A percentile compares a stretch with the other conserved stretches of the same genome.
These are phyloP conservation scores for Cadophora luteo-olivacea DNA, from an alignment of 2,329 filamentous ascomycete genomes.

Conservation along the genomic window DNA sequence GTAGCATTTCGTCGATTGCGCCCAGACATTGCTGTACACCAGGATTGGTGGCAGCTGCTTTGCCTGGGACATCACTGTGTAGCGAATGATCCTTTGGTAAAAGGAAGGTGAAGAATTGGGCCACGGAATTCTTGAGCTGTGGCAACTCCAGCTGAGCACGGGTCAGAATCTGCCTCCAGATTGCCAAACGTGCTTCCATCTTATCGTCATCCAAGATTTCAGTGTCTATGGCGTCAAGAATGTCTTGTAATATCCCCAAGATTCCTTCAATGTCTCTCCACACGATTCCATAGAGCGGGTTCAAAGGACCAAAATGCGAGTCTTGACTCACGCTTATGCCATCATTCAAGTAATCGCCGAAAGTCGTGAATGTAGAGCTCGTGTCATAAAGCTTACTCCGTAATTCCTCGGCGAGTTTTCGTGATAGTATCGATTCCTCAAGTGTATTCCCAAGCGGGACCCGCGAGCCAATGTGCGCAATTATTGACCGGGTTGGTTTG, in stretches of 20 bases:
- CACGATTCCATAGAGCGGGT: neutral
- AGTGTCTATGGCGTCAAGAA: neutral
- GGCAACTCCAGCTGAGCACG: neutral
- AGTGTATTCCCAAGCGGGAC: neutral
- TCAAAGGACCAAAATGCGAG: neutral
- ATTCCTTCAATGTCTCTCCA: neutral
- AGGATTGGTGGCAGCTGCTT: neutral
- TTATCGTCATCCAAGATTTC: neutral
- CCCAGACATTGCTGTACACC: neutral
- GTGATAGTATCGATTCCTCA: neutral
- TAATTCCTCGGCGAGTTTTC: neutral
- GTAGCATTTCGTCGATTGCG: slow-evolving; percentile 1
- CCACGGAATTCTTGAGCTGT: neutral
- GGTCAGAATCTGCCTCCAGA: neutral
- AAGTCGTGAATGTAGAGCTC: neutral
- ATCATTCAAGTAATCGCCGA: neutral
- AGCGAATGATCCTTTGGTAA: neutral
- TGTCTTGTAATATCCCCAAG: neutral
- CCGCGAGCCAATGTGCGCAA: neutral
- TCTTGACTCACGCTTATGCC: neutral
- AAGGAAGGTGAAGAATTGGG: neutral
- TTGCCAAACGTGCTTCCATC: neutral
- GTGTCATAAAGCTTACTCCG: neutral
- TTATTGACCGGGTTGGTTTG: neutral
- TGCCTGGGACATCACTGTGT: neutral